phyloP scores from a whole-genome alignment of 441 rosid genomes.

The Rhodomyrtus psidioides region DNA sequence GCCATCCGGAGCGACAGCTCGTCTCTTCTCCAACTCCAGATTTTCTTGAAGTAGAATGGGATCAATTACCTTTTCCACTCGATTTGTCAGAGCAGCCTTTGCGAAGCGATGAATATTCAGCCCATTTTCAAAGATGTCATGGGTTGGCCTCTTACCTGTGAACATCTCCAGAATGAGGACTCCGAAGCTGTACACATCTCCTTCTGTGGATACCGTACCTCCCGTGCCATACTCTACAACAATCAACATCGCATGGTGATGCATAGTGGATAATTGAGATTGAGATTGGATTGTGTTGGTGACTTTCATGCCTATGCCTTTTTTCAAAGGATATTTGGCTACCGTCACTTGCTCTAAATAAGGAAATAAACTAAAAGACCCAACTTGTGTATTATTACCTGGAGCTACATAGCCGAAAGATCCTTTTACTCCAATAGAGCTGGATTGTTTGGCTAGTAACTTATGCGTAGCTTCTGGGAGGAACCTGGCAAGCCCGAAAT shows the following conservation, averaged over 20 bases:
- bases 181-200: neutral
- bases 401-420: neutral
- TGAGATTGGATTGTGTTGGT: too few species aligned
- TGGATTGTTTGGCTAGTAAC: fast-evolving
- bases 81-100: neutral
- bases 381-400: too few species aligned
- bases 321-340: too few species aligned
- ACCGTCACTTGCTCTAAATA: too few species aligned
- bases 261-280: too few species aligned
- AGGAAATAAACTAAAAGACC: too few species aligned
- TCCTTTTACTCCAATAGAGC: neutral
- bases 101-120: neutral
- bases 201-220: neutral
- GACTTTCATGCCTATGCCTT: too few species aligned
- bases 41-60: neutral
- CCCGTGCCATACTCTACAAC: too few species aligned
- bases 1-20: too few species aligned
- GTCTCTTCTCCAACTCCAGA: neutral
- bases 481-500: neutral
- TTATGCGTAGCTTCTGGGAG: neutral
- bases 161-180: neutral
- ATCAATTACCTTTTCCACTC: neutral
- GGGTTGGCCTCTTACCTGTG: neutral
- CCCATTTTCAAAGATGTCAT: neutral
- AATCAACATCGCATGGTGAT: too few species aligned